These are phyloP conservation scores for Arthrobotrys iridis DNA, from an alignment of 2,329 filamentous ascomycete genomes.

Conservation along the genomic window DNA sequence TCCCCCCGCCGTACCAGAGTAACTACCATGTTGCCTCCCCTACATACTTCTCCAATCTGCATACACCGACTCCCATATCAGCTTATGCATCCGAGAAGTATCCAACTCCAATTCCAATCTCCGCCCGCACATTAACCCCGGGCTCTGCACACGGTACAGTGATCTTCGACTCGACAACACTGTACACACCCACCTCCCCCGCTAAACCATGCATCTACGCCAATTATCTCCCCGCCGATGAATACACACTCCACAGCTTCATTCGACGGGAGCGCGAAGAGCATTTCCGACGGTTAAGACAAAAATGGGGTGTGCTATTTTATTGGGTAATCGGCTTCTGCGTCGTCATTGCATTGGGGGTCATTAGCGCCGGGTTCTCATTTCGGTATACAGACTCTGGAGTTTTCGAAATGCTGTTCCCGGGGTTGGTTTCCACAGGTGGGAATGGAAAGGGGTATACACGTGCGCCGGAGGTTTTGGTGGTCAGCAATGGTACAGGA, in stretches of 20 bases:
- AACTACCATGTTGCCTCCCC: constrained; percentile 23
- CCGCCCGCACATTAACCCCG: constrained; percentile 13
- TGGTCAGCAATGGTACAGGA: constrained; percentile 31
- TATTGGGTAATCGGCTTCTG: constrained; percentile 24
- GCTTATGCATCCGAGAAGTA: constrained; percentile 3
- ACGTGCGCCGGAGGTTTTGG: constrained; percentile 13
- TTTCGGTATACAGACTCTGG: background rate
- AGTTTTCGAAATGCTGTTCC: constrained; percentile 15
- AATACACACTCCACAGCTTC: constrained; percentile 4
- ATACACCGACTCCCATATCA: background rate
- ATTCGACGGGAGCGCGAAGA: background rate
- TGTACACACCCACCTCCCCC: constrained; percentile 46
- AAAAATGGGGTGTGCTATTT: constrained; percentile 6
- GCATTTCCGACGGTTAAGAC: background rate
- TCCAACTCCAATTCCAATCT: constrained; percentile 2
- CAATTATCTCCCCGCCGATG: constrained; percentile 31
- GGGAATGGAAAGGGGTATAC: constrained; percentile 1
- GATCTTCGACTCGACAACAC: constrained; percentile 44
- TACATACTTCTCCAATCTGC: constrained; percentile 17
- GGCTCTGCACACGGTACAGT: constrained; percentile 17
- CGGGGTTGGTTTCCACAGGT: background rate
- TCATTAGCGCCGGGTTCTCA: constrained; percentile 4
- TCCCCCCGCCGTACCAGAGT: constrained; percentile 36
- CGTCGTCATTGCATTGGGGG: constrained; percentile 25
- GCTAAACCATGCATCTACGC: constrained; percentile 43